Conservation (phyloP, 352 stramenopile genomes). For the Globisporangium cystogenes region DNA sequence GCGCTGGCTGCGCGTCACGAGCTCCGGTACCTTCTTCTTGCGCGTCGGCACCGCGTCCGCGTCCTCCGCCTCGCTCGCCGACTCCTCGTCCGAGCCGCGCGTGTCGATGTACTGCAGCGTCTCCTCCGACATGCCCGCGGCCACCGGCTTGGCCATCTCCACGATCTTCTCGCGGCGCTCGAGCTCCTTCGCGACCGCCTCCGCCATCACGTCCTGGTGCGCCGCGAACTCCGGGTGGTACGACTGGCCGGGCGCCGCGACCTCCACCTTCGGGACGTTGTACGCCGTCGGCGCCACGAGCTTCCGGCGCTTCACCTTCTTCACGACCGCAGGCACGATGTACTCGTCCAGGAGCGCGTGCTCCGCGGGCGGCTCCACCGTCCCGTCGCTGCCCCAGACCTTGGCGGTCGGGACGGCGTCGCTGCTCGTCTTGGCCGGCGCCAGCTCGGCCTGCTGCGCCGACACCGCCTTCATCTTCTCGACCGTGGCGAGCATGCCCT, state of each 20-base stretch:
- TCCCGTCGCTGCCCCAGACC: slow-evolving; percentile 46
- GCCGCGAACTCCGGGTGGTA: slow-evolving; percentile 82
- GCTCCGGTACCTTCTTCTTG: slow-evolving; percentile 41
- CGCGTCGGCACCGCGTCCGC: slow-evolving; percentile 25
- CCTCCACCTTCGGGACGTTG: slow-evolving; percentile 66
- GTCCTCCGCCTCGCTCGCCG: slow-evolving; percentile 17
- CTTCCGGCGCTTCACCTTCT: slow-evolving; percentile 53
- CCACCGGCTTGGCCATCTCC: slow-evolving; percentile 38
- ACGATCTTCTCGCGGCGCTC: slow-evolving; percentile 49
- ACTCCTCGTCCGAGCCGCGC: slow-evolving; percentile 41
- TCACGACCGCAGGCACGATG: slow-evolving; percentile 46
- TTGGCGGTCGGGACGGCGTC: slow-evolving; percentile 5
- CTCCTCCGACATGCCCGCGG: slow-evolving; percentile 66
- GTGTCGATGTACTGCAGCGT: slow-evolving; percentile 78
- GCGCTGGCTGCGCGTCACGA: slow-evolving; percentile 64
- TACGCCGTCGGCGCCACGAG: slow-evolving; percentile 53
- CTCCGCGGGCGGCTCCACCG: slow-evolving; percentile 26
- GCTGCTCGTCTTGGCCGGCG: slow-evolving; percentile 11
- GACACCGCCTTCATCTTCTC: slow-evolving; percentile 48
- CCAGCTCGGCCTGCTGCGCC: slow-evolving; percentile 7
- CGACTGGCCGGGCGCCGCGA: slow-evolving; percentile 72
- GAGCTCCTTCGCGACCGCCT: slow-evolving; percentile 61
- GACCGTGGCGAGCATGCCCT: slow-evolving; percentile 39
- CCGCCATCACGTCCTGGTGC: slow-evolving; percentile 75
- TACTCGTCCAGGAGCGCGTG: slow-evolving; percentile 49